These are phyloP conservation scores for Candida sphagnicola DNA, from an alignment of 805 yeast species.

Conservation along the genomic window DNA sequence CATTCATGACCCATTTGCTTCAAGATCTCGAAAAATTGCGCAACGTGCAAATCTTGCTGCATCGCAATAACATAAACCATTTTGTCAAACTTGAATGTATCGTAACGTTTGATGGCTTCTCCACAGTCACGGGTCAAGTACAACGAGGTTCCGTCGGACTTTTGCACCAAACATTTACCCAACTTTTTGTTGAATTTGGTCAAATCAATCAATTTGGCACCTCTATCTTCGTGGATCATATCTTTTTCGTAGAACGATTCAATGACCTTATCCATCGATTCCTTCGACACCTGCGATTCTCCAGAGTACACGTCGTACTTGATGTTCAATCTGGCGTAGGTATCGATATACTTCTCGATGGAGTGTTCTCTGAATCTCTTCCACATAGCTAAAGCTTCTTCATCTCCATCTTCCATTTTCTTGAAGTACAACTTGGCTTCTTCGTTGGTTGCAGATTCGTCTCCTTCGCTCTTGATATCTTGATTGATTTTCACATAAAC, in stretches of 20 bases:
- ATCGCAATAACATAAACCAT: slow-evolving; percentile 94
- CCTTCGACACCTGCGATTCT: slow-evolving; percentile 87
- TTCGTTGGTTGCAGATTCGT: slow-evolving; percentile 58
- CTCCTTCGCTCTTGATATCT: slow-evolving; percentile 66
- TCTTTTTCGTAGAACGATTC: slow-evolving; percentile 61
- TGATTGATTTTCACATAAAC: slow-evolving; percentile 86
- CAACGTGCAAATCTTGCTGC: slow-evolving; percentile 92
- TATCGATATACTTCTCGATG: slow-evolving; percentile 77
- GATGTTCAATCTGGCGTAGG: slow-evolving; percentile 91
- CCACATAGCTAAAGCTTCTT: slow-evolving; percentile 75
- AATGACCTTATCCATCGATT: slow-evolving; percentile 63
- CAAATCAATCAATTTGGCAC: slow-evolving; percentile 86
- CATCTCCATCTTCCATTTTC: slow-evolving; percentile 92
- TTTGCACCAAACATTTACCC: slow-evolving; percentile 89
- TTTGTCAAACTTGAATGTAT: slow-evolving; percentile 82
- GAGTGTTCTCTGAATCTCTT: slow-evolving; percentile 84
- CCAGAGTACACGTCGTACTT: slow-evolving; percentile 87
- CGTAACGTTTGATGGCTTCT: slow-evolving; percentile 89
- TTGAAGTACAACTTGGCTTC: slow-evolving; percentile 85
- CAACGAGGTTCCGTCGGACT: slow-evolving; percentile 92
- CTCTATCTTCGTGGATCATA: slow-evolving; percentile 79
- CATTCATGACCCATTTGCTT: slow-evolving; percentile 87
- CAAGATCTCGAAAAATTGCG: slow-evolving; percentile 91
- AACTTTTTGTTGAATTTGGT: slow-evolving; percentile 82
- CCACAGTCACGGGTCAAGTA: slow-evolving; percentile 96